Evolutionary conservation across 352 stramenopile genomes (phyloP).

Genomic region (Albugo laibachii): DNA sequence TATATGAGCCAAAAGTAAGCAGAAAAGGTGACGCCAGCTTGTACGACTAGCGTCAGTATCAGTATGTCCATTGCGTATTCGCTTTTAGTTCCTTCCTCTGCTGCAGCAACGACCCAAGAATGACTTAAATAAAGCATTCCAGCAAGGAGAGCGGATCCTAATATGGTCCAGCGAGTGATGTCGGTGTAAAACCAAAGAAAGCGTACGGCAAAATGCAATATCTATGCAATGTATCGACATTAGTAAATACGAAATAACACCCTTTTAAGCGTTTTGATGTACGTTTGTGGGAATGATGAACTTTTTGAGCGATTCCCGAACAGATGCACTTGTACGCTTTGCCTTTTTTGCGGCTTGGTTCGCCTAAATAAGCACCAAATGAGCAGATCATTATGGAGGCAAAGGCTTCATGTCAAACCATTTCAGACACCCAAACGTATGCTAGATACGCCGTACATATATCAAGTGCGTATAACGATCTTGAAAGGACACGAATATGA

Average conservation of each 20-base stretch:
- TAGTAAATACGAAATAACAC: not conserved
- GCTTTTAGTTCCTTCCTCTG: constrained; percentile 55
- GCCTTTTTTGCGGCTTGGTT: constrained; percentile 78
- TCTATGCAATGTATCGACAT: constrained; percentile 4
- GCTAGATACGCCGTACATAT: constrained; percentile 20
- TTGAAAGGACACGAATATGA: too few species aligned
- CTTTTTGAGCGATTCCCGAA: constrained; percentile 49
- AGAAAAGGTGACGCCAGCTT: constrained; percentile 48
- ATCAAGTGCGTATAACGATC: too few species aligned
- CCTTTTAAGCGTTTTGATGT: not conserved
- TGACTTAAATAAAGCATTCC: constrained; percentile 57
- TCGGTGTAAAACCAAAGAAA: constrained; percentile 47
- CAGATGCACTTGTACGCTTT: constrained; percentile 33
- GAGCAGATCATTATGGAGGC: not conserved
- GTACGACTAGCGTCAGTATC: constrained; percentile 61
- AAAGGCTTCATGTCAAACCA: constrained; percentile 32
- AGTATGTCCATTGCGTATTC: constrained; percentile 78
- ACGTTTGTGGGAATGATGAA: constrained; percentile 72
- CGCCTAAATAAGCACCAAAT: constrained; percentile 16
- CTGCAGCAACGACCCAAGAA: constrained; percentile 57
- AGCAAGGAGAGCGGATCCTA: constrained; percentile 41
- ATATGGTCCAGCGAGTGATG: constrained; percentile 46
- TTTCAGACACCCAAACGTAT: constrained; percentile 17
- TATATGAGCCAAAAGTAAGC: constrained; percentile 79
- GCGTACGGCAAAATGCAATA: constrained; percentile 54